Percentiles rank a stretch among this genome's conserved stretches.
Evolutionary conservation across 306 rosid species (phyloP).

Genomic region (Nissolia schottii): DNA sequence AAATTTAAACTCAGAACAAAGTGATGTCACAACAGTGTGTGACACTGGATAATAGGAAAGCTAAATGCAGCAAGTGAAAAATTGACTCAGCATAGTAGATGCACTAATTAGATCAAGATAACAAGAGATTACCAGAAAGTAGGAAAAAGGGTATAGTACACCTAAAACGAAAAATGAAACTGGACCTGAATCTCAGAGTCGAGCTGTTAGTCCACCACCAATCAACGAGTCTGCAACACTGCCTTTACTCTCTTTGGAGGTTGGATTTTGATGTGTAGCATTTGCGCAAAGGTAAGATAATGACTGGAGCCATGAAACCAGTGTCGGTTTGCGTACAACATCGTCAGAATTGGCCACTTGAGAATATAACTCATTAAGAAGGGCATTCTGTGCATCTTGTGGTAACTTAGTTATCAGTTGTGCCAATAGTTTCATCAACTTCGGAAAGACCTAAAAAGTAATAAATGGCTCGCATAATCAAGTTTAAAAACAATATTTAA

Average conservation of each 20-base stretch:
- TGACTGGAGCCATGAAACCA: constrained; percentile 96
- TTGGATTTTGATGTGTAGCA: constrained; percentile 30
- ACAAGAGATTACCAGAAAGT: not conserved
- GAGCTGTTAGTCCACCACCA: constrained; percentile 42
- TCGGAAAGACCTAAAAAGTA: constrained; percentile 66
- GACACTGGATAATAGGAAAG: not conserved
- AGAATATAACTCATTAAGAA: constrained; percentile 72
- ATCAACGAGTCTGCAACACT: constrained; percentile 28
- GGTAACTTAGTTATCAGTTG: constrained; percentile 64
- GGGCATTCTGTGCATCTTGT: constrained; percentile 60
- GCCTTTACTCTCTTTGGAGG: constrained; percentile 27
- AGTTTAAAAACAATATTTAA: constrained; percentile 1
- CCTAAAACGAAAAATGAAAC: not conserved
- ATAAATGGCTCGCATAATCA: constrained; percentile 16
- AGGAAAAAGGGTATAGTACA: constrained; percentile 7
- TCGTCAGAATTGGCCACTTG: constrained; percentile 91
- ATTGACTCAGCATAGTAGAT: not conserved
- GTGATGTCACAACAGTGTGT: not conserved
- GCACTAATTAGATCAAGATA: not conserved
- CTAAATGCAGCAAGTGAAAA: not conserved
- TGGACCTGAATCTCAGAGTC: constrained; percentile 41
- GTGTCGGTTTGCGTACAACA: constrained; percentile 70
- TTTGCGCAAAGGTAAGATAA: constrained; percentile 74
- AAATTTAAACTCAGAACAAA: not conserved
- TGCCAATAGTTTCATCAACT: constrained; percentile 77